Evolutionary conservation across 2,329 filamentous ascomycete genomes (phyloP), one percentile per base, ranked within the genome.

Genomic region (Aspergillus sp.): DNA sequence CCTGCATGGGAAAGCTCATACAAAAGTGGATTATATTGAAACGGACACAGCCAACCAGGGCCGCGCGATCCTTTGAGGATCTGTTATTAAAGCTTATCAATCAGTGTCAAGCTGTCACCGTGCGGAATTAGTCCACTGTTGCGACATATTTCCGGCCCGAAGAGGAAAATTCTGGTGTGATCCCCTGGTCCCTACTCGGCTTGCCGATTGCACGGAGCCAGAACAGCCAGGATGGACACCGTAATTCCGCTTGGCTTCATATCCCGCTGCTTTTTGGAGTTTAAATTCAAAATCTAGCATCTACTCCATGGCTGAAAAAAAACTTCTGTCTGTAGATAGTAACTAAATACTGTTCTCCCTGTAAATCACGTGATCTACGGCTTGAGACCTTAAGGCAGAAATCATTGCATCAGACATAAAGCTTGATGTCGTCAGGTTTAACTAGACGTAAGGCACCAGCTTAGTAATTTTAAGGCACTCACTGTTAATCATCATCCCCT

Each of bases 401-500:
- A 30, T 11, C 3, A 1, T 30, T 6, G 6, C 26, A 9, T 30
- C 26, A 30, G 26, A 3, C 9, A 11, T 2, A 24, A 24, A 24
- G 6, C 1, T 24, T 5, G 7, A 11, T 30, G 1, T 30, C 8
- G 8, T 30, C 26, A 30, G 8, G 8, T 11, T 11, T n/a, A n/a
- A n/a, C n/a, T 24, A 24, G 5, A 7, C 22, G 22, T 6, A n/a
- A 44, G 43, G 43, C 24, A 17, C 9, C 3, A 30, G 9, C 13
- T n/a, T 30, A n/a, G 22, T 24, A n/a, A 7, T 9, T 32, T 43
- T 53, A n/a, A 53, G 45, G 45, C 38, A 44, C 5, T 15, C n/a
- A 45, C 30, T 48, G 53, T 39, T 34, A 17, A 15, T 6, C 48
- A 34, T 60, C 53, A 49, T 58, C 54, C 54, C 61, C 59, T 59